Base-by-base conservation (phyloP, 2,329 filamentous ascomycete genomes). In the Xylariaceae sp. region DNA sequence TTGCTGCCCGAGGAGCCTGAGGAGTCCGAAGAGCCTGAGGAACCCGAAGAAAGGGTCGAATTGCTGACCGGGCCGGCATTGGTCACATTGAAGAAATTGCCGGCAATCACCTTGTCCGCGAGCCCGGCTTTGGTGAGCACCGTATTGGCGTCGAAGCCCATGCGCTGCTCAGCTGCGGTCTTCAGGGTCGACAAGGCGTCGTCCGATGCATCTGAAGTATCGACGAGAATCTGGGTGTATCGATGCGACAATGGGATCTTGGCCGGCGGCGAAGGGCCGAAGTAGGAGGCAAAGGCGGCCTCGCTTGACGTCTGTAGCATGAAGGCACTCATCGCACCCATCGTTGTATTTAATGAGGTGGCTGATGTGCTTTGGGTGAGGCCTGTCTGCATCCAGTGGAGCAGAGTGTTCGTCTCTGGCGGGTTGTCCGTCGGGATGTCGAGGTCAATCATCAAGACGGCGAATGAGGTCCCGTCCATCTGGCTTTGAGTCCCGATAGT, bases 391-490 rank as follows among this genome's bases (percentile, higher is more conserved):
- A 69, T 53, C 67, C 67, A 71, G 57, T 69, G 65, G 31, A 70
- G 60, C 17, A 68, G 52, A 11, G 66, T 69, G 41, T 50, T 55
- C 9, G 65, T 68, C 8, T 52, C 37, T 1, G 63, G 62, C 3
- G 65, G 60, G 30, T 19, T 60, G 48, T 60, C 64, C 9, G 67
- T 69, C 34, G 67, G 72, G 59, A 67, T 76, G 49, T 73, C 72
- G 4, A 75, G 61, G 44, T 69, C 66, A 35, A 70, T 56, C 67
- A 69, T 69, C 43, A 69, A 39, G 24, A 69, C 55, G 12, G 65
- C 62, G 47, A 65, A 71, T 3, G 64, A 67, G 38, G 60, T 60
- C 37, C 68, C 68, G 15, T 54, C 58, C n/a, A 72, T 56, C 35
- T 55, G 57, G 45, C 56, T 55, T 32, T 53, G 47, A 7, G 67